Evolutionary conservation across 225 moss, liverwort and hornwort species (phyloP), one percentile per base, ranked within the genome.

Genomic region (Thuidium tamariscinum): DNA sequence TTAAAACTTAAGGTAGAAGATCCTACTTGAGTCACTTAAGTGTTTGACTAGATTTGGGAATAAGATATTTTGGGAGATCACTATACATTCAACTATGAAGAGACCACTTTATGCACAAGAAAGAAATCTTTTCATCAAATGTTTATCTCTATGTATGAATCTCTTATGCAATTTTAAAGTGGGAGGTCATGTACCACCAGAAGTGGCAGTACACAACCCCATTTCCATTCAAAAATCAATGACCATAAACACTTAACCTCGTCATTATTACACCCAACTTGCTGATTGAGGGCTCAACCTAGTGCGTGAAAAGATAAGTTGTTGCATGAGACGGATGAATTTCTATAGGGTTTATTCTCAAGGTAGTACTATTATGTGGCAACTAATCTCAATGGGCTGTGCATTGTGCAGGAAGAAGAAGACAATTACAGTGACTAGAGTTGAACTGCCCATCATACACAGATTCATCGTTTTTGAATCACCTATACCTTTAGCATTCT

Each of bases 381-480:
- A 84, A 76, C 71, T 89, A 55, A 86, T 42, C 62, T 29, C 2
- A 30, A 57, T 64, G 51, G 41, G 17, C 7, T 77, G n/a, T 61
- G 49, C 42, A 26, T 65, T 91, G 56, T 86, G 86, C 86, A 91
- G 88, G 77, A 89, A 27, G 88, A 88, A 55, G 70, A 76, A 63
- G 84, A 83, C 41, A 79, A 29, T 54, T 34, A 26, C 56, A 79
- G 52, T 61, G 41, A 32, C 34, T 85, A 85, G 30, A 44, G 61
- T 36, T 71, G 42, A 36, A 21, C 19, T 29, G 75, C n/a, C 39
- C 55, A 41, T 82, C 57, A 79, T 48, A 69, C 46, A 60, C 51
- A 3, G 72, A 59, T 88, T 74, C 37, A 23, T 56, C 39, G 44
- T 46, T 88, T 52, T 54, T 11, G 73, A 72, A 65, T 85, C 74